These are phyloP conservation scores for Ophiosphaerella herpotricha DNA, from an alignment of 2,329 filamentous ascomycete species.

Conservation along the genomic window DNA sequence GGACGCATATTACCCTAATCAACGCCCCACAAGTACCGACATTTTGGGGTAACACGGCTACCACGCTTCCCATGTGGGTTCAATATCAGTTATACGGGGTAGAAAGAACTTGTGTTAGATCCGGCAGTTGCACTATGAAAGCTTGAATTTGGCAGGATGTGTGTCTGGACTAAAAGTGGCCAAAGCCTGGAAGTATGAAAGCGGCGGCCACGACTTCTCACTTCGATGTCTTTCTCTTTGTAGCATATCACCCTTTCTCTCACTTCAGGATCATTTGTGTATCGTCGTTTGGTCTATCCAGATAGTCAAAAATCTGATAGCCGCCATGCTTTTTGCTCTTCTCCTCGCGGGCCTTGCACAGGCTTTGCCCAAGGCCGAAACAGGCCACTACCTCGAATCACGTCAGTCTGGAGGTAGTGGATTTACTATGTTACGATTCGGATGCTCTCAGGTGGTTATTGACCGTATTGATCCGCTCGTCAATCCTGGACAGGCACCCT, in stretches of 20 bases:
- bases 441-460: slow-evolving; percentile 29
- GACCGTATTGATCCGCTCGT: slow-evolving; percentile 34
- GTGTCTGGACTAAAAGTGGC: not conserved
- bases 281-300: not conserved
- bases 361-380: slow-evolving; percentile 3
- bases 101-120: not conserved
- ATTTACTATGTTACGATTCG: slow-evolving; percentile 16
- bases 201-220: not conserved
- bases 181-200: slow-evolving; percentile 2
- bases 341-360: slow-evolving; percentile 4
- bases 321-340: slow-evolving; percentile 1
- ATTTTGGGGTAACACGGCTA: not conserved
- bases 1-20: slow-evolving; percentile 1
- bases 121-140: not conserved
- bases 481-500: slow-evolving; percentile 31
- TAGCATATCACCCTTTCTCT: not conserved
- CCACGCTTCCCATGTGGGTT: not conserved
- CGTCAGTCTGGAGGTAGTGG: not conserved
- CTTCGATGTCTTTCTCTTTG: not conserved
- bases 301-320: not conserved
- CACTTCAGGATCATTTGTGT: not conserved
- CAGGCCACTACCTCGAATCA: slow-evolving; percentile 3
- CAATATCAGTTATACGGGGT: slow-evolving; percentile 2
- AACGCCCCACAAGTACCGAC: slow-evolving; percentile 3
- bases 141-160: not conserved